A percentile compares a stretch with the other conserved stretches of the same genome.
These are phyloP conservation scores for Jamesozyma hellenica DNA, from an alignment of 805 yeast genomes.

Conservation along the genomic window DNA sequence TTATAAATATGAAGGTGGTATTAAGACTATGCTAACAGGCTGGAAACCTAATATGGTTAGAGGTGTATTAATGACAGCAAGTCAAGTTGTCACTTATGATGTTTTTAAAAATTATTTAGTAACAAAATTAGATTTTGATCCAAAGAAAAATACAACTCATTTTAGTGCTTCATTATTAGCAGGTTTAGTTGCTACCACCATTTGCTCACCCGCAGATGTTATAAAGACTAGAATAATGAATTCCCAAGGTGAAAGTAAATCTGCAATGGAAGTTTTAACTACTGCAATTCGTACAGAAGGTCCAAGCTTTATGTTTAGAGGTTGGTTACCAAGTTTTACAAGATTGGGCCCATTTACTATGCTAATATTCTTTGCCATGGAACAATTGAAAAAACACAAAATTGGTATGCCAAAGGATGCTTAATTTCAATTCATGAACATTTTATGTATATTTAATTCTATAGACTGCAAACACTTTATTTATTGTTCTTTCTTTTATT, in stretches of 20 bases:
- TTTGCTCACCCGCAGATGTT: slow-evolving; percentile 88
- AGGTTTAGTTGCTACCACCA: slow-evolving; percentile 82
- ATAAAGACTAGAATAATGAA: slow-evolving; percentile 84
- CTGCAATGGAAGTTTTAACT: slow-evolving; percentile 42
- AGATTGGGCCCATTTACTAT: slow-evolving; percentile 79
- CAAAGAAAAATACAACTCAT: slow-evolving; percentile 58
- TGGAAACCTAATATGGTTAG: slow-evolving; percentile 67
- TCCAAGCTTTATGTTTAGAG: slow-evolving; percentile 71
- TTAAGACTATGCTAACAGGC: slow-evolving; percentile 55
- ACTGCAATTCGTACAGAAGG: slow-evolving; percentile 63
- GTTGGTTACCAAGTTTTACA: slow-evolving; percentile 82
- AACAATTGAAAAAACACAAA: slow-evolving; percentile 47
- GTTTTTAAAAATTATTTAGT: slow-evolving; percentile 56
- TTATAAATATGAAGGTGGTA: slow-evolving; percentile 52
- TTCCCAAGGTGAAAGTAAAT: slow-evolving; percentile 32
- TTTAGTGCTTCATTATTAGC: slow-evolving; percentile 71
- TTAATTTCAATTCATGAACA: no score
- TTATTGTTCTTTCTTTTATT: no score
- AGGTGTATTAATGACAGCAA: slow-evolving; percentile 82
- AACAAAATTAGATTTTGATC: slow-evolving; percentile 39
- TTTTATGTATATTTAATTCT: no score
- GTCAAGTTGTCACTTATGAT: slow-evolving; percentile 84
- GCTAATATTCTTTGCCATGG: slow-evolving; percentile 57
- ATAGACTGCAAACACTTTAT: no score
- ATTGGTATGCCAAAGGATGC: slow-evolving; percentile 35